These are phyloP conservation scores for Pythium aristosporum DNA, from an alignment of 352 stramenopile genomes.

Conservation along the genomic window DNA sequence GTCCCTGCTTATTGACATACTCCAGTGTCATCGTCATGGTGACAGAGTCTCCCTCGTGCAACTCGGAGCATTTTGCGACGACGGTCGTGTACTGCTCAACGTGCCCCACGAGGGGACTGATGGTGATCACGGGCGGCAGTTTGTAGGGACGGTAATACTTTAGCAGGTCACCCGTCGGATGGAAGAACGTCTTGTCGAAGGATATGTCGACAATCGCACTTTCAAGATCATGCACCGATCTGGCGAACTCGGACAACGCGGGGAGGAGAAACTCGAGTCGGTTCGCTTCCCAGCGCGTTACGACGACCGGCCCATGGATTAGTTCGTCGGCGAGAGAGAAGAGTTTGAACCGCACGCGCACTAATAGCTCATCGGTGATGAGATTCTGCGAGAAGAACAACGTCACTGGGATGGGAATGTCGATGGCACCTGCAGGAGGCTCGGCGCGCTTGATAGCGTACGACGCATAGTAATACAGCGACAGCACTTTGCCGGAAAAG, in stretches of 20 bases:
- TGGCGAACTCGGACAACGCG: constrained; percentile 33
- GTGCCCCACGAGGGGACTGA: constrained; percentile 44
- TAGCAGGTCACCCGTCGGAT: constrained; percentile 46
- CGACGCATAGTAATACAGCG: constrained; percentile 55
- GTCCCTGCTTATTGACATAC: background rate
- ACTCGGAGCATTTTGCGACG: constrained; percentile 38
- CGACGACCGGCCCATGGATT: constrained; percentile 42
- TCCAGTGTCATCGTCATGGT: constrained; percentile 33
- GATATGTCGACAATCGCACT: constrained; percentile 47
- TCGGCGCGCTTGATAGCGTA: constrained; percentile 49
- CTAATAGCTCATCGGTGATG: constrained; percentile 43
- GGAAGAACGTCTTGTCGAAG: constrained; percentile 53
- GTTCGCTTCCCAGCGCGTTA: constrained; percentile 36
- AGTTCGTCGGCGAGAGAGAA: constrained; percentile 11
- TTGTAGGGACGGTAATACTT: constrained; percentile 58
- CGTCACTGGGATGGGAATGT: constrained; percentile 50
- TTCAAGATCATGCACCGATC: constrained; percentile 33
- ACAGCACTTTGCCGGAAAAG: constrained; percentile 49
- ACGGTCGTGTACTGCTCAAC: constrained; percentile 50
- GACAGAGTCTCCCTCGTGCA: constrained; percentile 39
- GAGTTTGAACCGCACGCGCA: constrained; percentile 43
- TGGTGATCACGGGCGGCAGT: constrained; percentile 50
- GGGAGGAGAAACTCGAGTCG: constrained; percentile 48
- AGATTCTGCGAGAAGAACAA: constrained; percentile 43
- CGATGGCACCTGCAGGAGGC: constrained; percentile 49